Conservation (phyloP, 306 rosid species). For the Citrullus mucosospermus region DNA sequence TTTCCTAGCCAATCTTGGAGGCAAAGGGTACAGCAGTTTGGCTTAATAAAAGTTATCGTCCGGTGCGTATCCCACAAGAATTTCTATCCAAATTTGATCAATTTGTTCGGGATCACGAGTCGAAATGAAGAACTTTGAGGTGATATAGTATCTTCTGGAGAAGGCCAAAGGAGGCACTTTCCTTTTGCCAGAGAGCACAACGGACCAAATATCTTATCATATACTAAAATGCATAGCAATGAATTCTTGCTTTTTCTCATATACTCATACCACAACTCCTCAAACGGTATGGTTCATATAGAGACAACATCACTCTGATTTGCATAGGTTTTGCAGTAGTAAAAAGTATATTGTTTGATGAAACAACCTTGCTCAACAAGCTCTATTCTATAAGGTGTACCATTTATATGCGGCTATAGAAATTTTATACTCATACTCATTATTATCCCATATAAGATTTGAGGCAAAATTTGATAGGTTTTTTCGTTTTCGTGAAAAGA, state of each 20-base stretch:
- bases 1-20: constrained; percentile 62
- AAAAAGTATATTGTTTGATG: neutral
- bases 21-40: constrained; percentile 74
- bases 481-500: no score
- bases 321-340: neutral
- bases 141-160: neutral
- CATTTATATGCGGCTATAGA: no score
- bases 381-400: neutral
- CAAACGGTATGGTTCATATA: neutral
- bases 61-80: constrained; percentile 65
- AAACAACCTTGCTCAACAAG: neutral
- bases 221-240: neutral
- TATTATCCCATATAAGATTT: no score
- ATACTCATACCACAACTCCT: neutral
- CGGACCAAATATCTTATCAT: neutral
- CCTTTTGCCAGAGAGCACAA: neutral
- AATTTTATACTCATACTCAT: no score
- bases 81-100: constrained; percentile 44
- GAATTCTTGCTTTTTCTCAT: neutral
- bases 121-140: constrained; percentile 11
- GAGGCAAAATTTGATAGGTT: no score
- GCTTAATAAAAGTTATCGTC: constrained; percentile 67
- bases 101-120: constrained; percentile 30
- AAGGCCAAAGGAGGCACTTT: neutral
- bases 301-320: neutral